Evolutionary conservation across 2,329 filamentous ascomycete species (phyloP), one percentile per base, ranked within the genome.

Genomic region (Karstenula rhodostoma): DNA sequence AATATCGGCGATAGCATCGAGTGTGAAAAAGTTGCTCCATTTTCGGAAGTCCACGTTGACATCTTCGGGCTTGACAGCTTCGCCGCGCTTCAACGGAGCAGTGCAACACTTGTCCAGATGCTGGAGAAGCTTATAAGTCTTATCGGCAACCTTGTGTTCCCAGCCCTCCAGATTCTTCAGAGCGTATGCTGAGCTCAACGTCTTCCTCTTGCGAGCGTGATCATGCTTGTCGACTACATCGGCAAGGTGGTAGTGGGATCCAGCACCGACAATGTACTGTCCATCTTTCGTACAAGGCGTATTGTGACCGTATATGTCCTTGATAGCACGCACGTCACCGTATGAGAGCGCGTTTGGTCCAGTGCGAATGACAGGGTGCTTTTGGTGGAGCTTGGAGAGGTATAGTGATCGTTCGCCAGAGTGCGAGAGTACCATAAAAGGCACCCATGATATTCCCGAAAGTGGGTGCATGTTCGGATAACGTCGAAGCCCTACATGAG

Each of bases 1-100:
- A 68, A 87, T 87, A 56, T 86, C 83, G 17, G 82, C 83, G 53
- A 87, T 86, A 2, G 83, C 84, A 58, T 87, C 85, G 15, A 86
- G 75, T 0, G 83, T 84, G 69, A 87, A 86, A 74, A 84, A 85
- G 70, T 86, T 87, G 25, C 80, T 78, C 81, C 81, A 87, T 6
- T 76, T 74, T 4, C 84, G 80, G 57, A 82, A 83, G 65, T 87
- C 82, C 19, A 87, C 75, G 0, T 76, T 83, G 19, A 84, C 57
- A 50, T 85, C 82, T 29, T 74, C 67, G 1, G 75, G 60, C 17
- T 74, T 66, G 12, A 74, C 71, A 42, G 62, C 46, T 8, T 65
- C 51, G 17, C 66, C 65, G 19, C 61, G 52, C 19, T 54, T 53
- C 7, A 79, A 70, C 0, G 81, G 78, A 0, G 65, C 60, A 3